Evolutionary conservation across 208 protist genomes (phyloP), one percentile per base, ranked within the genome.

Genomic region (Trypanosoma conorhini): DNA sequence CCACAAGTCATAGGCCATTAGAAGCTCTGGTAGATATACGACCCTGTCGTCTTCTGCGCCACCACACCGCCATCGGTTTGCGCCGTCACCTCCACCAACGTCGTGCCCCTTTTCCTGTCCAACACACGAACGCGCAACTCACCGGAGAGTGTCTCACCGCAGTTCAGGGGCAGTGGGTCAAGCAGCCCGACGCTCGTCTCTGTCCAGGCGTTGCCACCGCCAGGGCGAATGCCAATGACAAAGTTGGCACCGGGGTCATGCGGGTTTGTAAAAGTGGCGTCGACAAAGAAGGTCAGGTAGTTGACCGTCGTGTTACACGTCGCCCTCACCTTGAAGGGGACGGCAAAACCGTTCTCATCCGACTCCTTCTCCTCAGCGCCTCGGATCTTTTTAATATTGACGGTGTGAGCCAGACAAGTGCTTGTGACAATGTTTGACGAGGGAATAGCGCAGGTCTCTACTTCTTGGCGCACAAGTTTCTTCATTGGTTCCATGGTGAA

Each of bases 401-500:
- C 82, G 5, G 82, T 89, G 79, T 89, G 77, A 22, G 75, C 77
- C 35, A 87, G 69, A 62, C 78, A 87, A 31, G 82, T 79, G 40
- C 57, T 89, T 1, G 91, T 96, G 0, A 89, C 86, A 65, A 96
- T 91, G 80, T 89, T 88, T 21, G 62, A 44, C 1, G 65, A 65
- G 3, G 93, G 90, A 28, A 97, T 92, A 35, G 75, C 57, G 62
- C 91, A 94, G 58, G 82, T 85, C 70, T 92, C 86, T 38, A 94
- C 91, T 76, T 95, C 89, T 57, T 74, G 57, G 26, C 79, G 81
- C 62, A 97, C 91, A 19, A 96, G 80, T 63, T 64, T 67, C 79
- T 96, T 96, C 93, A 97, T 97, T 51, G 93, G 79, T 42, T 87
- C 78, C 93, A 97, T 97, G 30, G 54, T 71, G 65, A 96, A 97